Base-by-base conservation (phyloP, 2,329 filamentous ascomycete genomes). In the Aspergillus novoparasiticus region DNA sequence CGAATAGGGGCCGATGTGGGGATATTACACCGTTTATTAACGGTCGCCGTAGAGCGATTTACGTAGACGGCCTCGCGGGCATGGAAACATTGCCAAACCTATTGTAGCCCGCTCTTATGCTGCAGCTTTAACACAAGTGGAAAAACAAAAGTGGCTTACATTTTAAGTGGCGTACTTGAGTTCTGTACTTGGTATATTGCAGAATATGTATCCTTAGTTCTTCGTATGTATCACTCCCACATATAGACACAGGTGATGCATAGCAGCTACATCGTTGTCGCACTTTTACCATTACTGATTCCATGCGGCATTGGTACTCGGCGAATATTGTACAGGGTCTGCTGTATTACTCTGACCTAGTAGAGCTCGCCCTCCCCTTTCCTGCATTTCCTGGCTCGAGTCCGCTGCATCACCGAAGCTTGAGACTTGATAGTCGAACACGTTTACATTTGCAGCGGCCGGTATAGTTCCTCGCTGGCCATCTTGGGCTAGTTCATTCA, bases 311-410 rank as follows among this genome's bases (percentile, higher is more conserved):
- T 30, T 56, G 55, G 16, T 41, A 28, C 43, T 32, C 14, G 59
- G 26, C 16, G 65, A 64, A 43, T 63, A 54, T 23, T 57, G 46
- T n/a, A 60, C 54, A 32, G 64, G 58, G 5, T 62, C 59, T 39
- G 58, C 48, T n/a, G 64, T 62, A 61, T 62, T 54, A 36, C 61
- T 65, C 28, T 68, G 66, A 48, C 69, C 62, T 28, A 76, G 59
- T 28, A 76, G 62, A 28, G 66, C 66, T 6, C 66, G 61, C 19
- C 73, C 68, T 43, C 58, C 60, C 62, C 69, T 75, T 68, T 82
- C 78, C 62, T 77, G 68, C 79, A 81, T 80, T 67, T 81, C 79
- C 58, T 75, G 75, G 12, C 65, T 70, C 26, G 66, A 61, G 4
- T 59, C 66, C 34, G 60, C 65, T 30, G 74, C 71, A 23, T 75